Conservation (phyloP, 2,329 filamentous ascomycete genomes). For the Aspergillus pseudotamarii region DNA sequence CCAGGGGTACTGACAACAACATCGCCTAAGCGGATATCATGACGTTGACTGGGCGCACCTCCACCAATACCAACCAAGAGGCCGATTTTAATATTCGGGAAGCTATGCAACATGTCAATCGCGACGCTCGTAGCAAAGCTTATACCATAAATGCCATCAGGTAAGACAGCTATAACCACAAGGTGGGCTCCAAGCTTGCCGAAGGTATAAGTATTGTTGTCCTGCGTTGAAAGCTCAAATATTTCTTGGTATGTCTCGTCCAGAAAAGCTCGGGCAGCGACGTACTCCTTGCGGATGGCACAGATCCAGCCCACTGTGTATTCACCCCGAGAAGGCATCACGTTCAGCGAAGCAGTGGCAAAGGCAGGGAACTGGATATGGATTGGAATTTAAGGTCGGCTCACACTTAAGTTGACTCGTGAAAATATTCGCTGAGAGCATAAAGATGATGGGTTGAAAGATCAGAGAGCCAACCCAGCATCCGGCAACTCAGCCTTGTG, state of each 20-base stretch:
- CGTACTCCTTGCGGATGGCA: not conserved
- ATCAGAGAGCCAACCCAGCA: not conserved
- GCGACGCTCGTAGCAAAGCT: not conserved
- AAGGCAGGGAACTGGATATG: not conserved
- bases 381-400: not conserved
- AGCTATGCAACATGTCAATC: not conserved
- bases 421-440: not conserved
- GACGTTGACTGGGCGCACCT: not conserved
- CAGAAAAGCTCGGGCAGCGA: not conserved
- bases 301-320: not conserved
- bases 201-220: not conserved
- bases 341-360: not conserved
- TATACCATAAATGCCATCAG: not conserved
- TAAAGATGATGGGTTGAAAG: not conserved
- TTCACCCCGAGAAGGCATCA: not conserved
- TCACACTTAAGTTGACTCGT: not conserved
- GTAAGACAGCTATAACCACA: not conserved
- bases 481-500: not conserved
- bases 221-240: not conserved
- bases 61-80: not conserved
- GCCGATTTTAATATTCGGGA: not conserved
- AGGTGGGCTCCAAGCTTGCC: not conserved
- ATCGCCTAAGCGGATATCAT: not conserved
- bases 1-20: not conserved
- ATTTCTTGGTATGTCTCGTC: not conserved